Base-by-base conservation (phyloP, 2,329 filamentous ascomycete species). In the Westerdykella aurantiaca region DNA sequence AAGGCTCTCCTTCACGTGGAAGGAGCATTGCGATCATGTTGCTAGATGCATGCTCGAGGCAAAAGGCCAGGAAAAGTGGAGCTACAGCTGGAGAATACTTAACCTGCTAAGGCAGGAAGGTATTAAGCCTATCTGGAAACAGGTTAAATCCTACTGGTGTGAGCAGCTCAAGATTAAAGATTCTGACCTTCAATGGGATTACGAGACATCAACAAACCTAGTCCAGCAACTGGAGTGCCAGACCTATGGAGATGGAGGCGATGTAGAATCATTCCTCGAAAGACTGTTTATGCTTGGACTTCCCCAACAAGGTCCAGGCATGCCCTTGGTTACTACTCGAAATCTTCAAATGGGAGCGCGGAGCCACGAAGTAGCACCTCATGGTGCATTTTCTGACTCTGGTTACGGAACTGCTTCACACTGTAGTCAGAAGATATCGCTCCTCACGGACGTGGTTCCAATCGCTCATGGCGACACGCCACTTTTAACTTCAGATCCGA, bases 1-100 rank as follows among this genome's bases (percentile, higher is more conserved):
- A n/a, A 35, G 34, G 7, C 33, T 46, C 31, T 38, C n/a, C 29
- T 25, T 25, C 14, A 44, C 18, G 10, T 51, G 44, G 44, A 44
- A 46, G 17, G 31, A 41, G 11, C 44, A 42, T 35, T 48, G 43
- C 37, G 39, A 48, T 29, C 45, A 51, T 43, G 48, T 51, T 10
- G 35, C 40, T 17, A 35, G 10, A 9, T 41, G 40, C 18, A 48
- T 48, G 43, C 10, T 7, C 11, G 37, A 39, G 37, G 9, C 9
- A 9, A n/a, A 9, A 9, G n/a, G n/a, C 29, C n/a, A 22, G 14
- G 34, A 31, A 12, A 37, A 44, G 14, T 51, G 48, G 48, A 39
- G 35, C 31, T 51, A 44, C 39, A 41, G 35, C 21, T 13, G 41
- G 21, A 48, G 34, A 12, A 42, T 51, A 14, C 41, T 37, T 14